Base-by-base conservation (phyloP, 2,329 filamentous ascomycete genomes). In the Phaeosphaeria sp. region DNA sequence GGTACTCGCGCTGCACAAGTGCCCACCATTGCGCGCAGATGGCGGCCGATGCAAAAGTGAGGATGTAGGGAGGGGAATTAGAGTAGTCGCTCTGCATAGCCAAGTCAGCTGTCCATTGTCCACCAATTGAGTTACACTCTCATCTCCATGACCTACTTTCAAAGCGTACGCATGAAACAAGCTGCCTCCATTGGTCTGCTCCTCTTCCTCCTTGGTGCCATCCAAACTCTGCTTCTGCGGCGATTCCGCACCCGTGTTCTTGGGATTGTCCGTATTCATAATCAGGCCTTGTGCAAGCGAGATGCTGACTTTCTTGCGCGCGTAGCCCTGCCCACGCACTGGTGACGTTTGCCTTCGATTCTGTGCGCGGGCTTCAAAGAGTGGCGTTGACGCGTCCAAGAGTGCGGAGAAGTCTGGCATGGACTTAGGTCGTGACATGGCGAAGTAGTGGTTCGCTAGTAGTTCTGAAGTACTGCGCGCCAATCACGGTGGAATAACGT, bases 81-180 rank as follows among this genome's bases (percentile, higher is more conserved):
- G 71, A 51, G 48, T 69, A 71, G 55, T 75, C 72, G 59, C 65
- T 72, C 73, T 75, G 41, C 33, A 17, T 15, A 30, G 3, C 13
- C 18, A 39, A 41, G 54, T 71, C 44, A 69, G 67, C 52, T 15
- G 36, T 39, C 36, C 15, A 17, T n/a, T 39, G 11, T 39, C 2
- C 11, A 25, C 22, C 1, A 30, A 9, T n/a, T 25, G 44, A 39
- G 15, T 17, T 13, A 39, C 2, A n/a, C 3, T 39, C 5, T 15
- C 36, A 3, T 17, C 7, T 13, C 15, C 2, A 18, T 48, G 10
- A 30, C 62, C 49, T 64, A 76, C 74, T 65, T 71, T 73, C 55
- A 72, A 61, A 50, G 71, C 73, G 58, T 76, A 76, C 18, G 73
- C 74, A 56, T 76, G 75, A 60, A 76, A 76, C 48, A 76, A 55